Base-by-base conservation (phyloP, 1,139 yeast species). In the Insectozyma bohioensis region DNA sequence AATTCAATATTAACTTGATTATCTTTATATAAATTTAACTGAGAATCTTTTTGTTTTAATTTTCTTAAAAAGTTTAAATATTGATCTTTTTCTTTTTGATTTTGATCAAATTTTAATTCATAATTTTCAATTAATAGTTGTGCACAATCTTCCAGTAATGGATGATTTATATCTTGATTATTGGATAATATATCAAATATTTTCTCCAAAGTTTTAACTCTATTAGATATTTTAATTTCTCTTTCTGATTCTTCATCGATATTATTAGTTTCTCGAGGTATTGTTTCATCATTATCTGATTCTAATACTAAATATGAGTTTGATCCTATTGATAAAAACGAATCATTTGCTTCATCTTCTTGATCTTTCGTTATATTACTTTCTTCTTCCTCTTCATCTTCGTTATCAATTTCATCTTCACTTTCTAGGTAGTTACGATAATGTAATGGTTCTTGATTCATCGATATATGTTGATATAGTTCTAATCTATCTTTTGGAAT, bases 81-180 rank as follows among this genome's bases (percentile, higher is more conserved):
- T 2, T 77, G 72, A 36, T 90, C 95, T 47, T 94, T 79, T 47
- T 92, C 97, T 42, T 72, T 72, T 27, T 84, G 78, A 9, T 81
- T 73, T 39, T 80, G 86, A 40, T 85, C 92, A 52, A 84, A 85
- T 46, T 82, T 81, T 16, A 66, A 57, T 48, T 80, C 82, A 53
- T 87, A 70, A 38, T 80, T 81, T n/a, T 75, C 80, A 4, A 84
- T 67, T 19, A 90, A 56, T 18, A 74, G 53, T 27, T 72, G 77
- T 3, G 95, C 85, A 55, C 98, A 92, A 31, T 90, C 97, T 20
- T 71, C 69, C 47, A 97, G 90, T 11, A 94, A 76, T 0, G 98
- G 98, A 49, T 85, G 74, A 42, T 86, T 95, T n/a, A 90, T 72
- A 39, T 82, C 88, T 34, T 83, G 81, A 42, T 82, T 81, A 7